A percentile compares a stretch with the other conserved stretches of the same genome.
Conservation (phyloP, 306 rosid species). For the Delonix regia region DNA sequence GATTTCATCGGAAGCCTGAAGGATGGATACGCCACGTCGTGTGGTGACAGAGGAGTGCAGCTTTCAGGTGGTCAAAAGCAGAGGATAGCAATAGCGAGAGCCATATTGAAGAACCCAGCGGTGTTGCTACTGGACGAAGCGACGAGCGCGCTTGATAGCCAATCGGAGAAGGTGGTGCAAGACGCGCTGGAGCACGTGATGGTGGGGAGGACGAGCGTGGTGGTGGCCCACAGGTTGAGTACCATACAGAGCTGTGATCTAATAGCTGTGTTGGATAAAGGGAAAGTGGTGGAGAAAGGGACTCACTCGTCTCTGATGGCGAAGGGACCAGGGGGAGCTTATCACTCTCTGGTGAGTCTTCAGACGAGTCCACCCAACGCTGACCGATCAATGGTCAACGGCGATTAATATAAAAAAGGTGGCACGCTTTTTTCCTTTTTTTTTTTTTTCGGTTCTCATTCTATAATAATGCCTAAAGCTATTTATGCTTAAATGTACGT, state of each 20-base stretch:
- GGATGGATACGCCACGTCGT: constrained; percentile 54
- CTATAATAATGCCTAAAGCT: neutral
- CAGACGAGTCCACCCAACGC: constrained; percentile 31
- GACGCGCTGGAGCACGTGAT: constrained; percentile 45
- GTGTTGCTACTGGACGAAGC: constrained; percentile 60
- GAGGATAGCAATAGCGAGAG: constrained; percentile 63
- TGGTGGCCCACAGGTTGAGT: constrained; percentile 62
- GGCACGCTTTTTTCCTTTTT: too few species aligned
- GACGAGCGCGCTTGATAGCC: constrained; percentile 60
- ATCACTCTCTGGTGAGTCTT: constrained; percentile 44
- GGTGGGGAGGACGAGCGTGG: constrained; percentile 59
- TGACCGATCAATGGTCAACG: neutral
- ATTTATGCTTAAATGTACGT: neutral
- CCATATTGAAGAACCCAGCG: constrained; percentile 49
- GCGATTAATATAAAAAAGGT: neutral
- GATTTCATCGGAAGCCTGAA: constrained; percentile 46
- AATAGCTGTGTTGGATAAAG: constrained; percentile 51
- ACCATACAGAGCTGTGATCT: constrained; percentile 52
- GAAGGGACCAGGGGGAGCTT: constrained; percentile 52
- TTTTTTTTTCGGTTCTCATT: neutral
- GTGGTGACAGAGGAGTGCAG: constrained; percentile 54
- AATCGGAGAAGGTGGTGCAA: constrained; percentile 53
- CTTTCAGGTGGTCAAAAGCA: constrained; percentile 71
- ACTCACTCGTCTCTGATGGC: constrained; percentile 48
- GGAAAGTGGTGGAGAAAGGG: constrained; percentile 53